phyloP scores from a whole-genome alignment of 176 grass and related monocot genomes.

The Phoenix roebelenii region DNA sequence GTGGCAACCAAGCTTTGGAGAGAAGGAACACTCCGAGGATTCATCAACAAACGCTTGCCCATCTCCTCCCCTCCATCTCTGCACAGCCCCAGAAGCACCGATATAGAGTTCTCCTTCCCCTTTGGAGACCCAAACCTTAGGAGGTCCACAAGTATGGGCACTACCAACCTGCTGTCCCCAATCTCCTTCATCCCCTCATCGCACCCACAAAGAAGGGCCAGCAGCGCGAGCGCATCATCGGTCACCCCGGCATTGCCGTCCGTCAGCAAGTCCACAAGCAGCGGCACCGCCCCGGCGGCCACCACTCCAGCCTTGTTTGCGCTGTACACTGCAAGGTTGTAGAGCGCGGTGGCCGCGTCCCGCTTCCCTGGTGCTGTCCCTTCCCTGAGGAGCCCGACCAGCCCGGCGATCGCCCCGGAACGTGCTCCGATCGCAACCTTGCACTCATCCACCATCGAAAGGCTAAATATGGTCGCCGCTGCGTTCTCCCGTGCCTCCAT shows the following conservation, averaged over 20 bases:
- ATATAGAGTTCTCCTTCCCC: slow-evolving; percentile 11
- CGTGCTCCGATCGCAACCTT: neutral
- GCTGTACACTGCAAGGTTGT: neutral
- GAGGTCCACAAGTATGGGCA: slow-evolving; percentile 1
- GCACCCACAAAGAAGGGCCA: neutral
- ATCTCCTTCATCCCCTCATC: neutral
- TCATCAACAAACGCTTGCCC: neutral
- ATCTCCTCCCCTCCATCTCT: neutral
- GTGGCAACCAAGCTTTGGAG: too few species aligned
- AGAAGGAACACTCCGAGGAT: too few species aligned
- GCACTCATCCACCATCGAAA: slow-evolving; percentile 1
- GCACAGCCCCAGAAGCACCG: neutral
- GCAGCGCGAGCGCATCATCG: slow-evolving; percentile 3
- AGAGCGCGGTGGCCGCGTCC: slow-evolving; percentile 3
- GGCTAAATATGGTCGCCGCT: slow-evolving; percentile 11
- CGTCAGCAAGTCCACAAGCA: neutral
- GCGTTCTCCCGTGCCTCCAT: slow-evolving; percentile 13
- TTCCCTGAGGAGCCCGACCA: neutral
- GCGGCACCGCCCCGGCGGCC: neutral
- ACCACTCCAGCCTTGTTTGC: neutral
- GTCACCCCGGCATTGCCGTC: neutral
- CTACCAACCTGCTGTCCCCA: neutral
- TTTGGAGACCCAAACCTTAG: slow-evolving; percentile 2
- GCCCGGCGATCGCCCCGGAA: neutral
- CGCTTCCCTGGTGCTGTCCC: slow-evolving; percentile 5